Conservation (phyloP, 345 rosid genomes). For the Trapa incisa region DNA sequence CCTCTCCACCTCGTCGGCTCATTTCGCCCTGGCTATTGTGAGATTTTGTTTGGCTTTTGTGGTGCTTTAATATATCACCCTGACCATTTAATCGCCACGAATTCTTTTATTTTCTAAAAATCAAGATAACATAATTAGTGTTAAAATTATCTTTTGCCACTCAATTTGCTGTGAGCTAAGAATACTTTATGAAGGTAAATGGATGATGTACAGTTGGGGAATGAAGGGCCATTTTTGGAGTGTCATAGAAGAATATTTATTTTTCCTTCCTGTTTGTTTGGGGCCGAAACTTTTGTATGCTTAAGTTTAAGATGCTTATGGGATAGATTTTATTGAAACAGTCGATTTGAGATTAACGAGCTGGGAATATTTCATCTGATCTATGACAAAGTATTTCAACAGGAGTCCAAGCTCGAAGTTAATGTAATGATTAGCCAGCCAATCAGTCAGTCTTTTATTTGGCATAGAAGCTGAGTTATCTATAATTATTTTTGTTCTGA, state of each 20-base stretch:
- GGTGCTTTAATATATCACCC: background rate
- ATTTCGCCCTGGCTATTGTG: slow-evolving; percentile 48
- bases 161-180: background rate
- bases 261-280: too few species aligned
- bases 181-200: background rate
- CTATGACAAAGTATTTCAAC: too few species aligned
- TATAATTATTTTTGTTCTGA: background rate
- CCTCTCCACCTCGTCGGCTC: slow-evolving; percentile 49
- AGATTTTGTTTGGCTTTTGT: background rate
- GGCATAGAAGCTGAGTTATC: background rate
- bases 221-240: background rate
- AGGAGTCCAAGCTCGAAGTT: too few species aligned
- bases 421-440: too few species aligned
- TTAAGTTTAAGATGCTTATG: too few species aligned
- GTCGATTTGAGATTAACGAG: too few species aligned
- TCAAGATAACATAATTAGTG: background rate
- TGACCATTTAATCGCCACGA: background rate
- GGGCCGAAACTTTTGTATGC: too few species aligned
- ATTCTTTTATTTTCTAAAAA: background rate
- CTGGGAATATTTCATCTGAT: too few species aligned
- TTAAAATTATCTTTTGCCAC: background rate
- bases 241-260: background rate
- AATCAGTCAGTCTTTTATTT: too few species aligned
- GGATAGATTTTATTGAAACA: too few species aligned
- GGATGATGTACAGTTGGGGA: background rate